A percentile compares a stretch with the other conserved stretches of the same genome.
phyloP scores from a whole-genome alignment of 768 basidiomycete species.

The Trametes cubensis region DNA sequence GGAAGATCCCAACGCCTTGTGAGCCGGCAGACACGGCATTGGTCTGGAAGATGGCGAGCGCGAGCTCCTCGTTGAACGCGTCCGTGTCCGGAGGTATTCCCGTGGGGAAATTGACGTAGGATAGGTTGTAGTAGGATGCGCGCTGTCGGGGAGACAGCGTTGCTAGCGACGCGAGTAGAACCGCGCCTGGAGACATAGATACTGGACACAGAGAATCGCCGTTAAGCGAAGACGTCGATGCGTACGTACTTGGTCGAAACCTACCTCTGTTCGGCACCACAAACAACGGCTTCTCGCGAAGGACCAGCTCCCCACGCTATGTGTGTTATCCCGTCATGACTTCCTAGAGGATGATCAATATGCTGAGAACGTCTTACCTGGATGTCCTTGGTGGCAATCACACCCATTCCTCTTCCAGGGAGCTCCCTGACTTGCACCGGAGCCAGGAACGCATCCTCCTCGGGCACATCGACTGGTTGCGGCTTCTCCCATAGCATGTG shows the following conservation, averaged over 20 bases:
- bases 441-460: background rate
- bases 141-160: constrained; percentile 38
- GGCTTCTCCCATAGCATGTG: constrained; percentile 4
- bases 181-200: constrained; percentile 45
- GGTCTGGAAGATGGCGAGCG: constrained; percentile 67
- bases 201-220: constrained; percentile 35
- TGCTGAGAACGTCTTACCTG: constrained; percentile 37
- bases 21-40: constrained; percentile 60
- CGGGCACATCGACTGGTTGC: background rate
- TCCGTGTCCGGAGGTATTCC: constrained; percentile 40
- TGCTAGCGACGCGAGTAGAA: constrained; percentile 44
- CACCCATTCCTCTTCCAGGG: constrained; percentile 58
- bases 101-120: constrained; percentile 55
- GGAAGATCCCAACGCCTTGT: constrained; percentile 60
- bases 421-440: constrained; percentile 49
- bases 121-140: constrained; percentile 54
- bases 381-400: constrained; percentile 55
- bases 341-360: background rate
- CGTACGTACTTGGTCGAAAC: constrained; percentile 26
- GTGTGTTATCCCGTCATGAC: background rate
- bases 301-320: constrained; percentile 65
- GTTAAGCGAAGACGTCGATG: background rate
- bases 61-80: constrained; percentile 44
- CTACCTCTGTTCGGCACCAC: constrained; percentile 52
- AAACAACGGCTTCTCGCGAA: constrained; percentile 59